phyloP scores from a whole-genome alignment of 352 stramenopile species.

The Phytophthora fragariaefolia region DNA sequence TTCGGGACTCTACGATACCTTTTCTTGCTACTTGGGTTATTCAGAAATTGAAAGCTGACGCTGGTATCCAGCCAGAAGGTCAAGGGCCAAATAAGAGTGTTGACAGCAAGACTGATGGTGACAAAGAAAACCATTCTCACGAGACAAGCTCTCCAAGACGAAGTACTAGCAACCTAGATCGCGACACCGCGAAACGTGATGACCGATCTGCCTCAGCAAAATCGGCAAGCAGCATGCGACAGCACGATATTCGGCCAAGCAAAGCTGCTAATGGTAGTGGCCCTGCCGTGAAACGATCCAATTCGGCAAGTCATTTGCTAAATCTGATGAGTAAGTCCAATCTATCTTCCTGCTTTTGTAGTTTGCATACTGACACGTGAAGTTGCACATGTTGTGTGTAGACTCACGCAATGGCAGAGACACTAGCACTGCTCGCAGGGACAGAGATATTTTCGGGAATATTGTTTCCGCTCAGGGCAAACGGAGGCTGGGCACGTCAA shows the following conservation, averaged over 20 bases:
- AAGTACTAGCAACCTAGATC: not conserved
- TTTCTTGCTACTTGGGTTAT: conserved; percentile 63
- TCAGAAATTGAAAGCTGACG: conserved; percentile 58
- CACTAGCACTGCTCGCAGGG: conserved; percentile 22
- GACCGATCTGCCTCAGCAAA: conserved; percentile 12
- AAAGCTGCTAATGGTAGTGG: conserved; percentile 28
- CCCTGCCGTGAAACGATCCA: conserved; percentile 45
- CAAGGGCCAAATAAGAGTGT: conserved; percentile 13
- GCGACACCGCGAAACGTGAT: conserved; percentile 12
- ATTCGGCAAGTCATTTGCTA: conserved; percentile 64
- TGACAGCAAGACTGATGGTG: conserved; percentile 13
- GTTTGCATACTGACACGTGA: conserved; percentile 8
- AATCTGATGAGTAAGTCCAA: conserved; percentile 59
- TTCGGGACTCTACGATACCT: conserved; percentile 37
- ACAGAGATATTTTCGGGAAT: conserved; percentile 52
- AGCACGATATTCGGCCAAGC: conserved; percentile 1
- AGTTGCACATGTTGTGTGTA: conserved; percentile 18
- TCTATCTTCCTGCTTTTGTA: not conserved
- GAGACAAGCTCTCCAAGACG: conserved; percentile 15
- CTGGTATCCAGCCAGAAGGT: conserved; percentile 26
- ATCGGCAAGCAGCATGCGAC: conserved; percentile 4
- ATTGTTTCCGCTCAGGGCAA: conserved; percentile 30
- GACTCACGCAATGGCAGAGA: conserved; percentile 38
- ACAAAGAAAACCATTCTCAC: conserved; percentile 17
- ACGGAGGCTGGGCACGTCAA: conserved; percentile 41